These are phyloP conservation scores for Penicillium sp. DNA, from an alignment of 2,329 filamentous ascomycete genomes.

Conservation along the genomic window DNA sequence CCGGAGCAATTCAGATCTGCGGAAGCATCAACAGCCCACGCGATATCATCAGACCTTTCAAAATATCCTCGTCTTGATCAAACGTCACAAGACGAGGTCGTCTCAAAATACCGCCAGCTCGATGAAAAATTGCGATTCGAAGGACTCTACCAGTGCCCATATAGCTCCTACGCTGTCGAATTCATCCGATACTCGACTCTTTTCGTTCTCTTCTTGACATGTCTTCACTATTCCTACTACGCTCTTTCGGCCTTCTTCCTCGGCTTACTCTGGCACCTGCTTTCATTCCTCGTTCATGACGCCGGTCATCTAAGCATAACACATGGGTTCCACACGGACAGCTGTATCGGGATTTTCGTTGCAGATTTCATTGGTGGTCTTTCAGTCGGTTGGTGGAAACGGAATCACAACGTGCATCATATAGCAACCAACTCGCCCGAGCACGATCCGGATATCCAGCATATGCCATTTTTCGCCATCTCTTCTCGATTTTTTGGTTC, in stretches of 20 bases:
- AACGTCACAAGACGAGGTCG: slow-evolving; percentile 69
- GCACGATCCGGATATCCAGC: slow-evolving; percentile 90
- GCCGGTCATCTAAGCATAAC: slow-evolving; percentile 96
- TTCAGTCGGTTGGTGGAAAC: slow-evolving; percentile 94
- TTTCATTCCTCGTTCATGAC: slow-evolving; percentile 89
- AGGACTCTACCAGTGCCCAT: slow-evolving; percentile 77
- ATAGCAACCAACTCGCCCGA: slow-evolving; percentile 92
- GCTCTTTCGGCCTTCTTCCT: slow-evolving; percentile 67
- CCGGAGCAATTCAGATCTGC: slow-evolving; percentile 52
- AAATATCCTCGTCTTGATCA: slow-evolving; percentile 76
- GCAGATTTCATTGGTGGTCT: slow-evolving; percentile 84
- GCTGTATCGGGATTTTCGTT: slow-evolving; percentile 80
- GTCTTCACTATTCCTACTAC: slow-evolving; percentile 64
- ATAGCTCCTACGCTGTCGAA: slow-evolving; percentile 71
- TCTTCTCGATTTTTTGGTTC: slow-evolving; percentile 73
- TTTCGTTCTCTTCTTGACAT: slow-evolving; percentile 47
- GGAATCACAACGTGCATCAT: slow-evolving; percentile 92
- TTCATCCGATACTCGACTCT: slow-evolving; percentile 65
- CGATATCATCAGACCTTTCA: slow-evolving; percentile 69
- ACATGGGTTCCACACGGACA: slow-evolving; percentile 78
- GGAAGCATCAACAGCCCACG: slow-evolving; percentile 69
- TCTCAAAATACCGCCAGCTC: slow-evolving; percentile 53
- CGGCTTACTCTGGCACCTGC: slow-evolving; percentile 85
- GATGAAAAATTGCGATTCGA: slow-evolving; percentile 50
- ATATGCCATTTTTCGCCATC: slow-evolving; percentile 84